Evolutionary conservation across 2,329 filamentous ascomycete species (phyloP).

Genomic region (Pyrenochaeta sp.): DNA sequence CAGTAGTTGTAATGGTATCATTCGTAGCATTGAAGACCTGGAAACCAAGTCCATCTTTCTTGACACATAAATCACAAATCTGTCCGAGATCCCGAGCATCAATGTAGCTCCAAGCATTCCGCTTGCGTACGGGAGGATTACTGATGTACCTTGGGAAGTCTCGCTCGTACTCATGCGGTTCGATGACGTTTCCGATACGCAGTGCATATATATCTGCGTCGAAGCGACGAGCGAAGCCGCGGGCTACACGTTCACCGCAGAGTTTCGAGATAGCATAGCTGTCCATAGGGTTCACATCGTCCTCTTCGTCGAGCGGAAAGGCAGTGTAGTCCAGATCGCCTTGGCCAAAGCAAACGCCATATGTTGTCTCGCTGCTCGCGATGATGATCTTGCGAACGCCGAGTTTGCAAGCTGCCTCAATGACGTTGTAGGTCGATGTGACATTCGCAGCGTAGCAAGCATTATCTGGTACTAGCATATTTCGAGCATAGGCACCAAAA

Average conservation of each 20-base stretch:
- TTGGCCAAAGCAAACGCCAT: constrained; percentile 68
- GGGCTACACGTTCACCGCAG: constrained; percentile 64
- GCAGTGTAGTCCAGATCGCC: constrained; percentile 63
- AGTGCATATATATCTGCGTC: constrained; percentile 66
- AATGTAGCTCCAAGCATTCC: constrained; percentile 70
- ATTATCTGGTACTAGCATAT: constrained; percentile 68
- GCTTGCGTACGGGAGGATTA: constrained; percentile 59
- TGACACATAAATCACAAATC: constrained; percentile 64
- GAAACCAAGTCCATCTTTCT: constrained; percentile 65
- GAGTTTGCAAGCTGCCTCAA: constrained; percentile 68
- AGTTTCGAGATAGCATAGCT: constrained; percentile 68
- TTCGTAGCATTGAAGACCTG: constrained; percentile 72
- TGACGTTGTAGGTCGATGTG: constrained; percentile 66
- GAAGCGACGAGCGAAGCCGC: constrained; percentile 65
- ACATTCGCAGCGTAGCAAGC: constrained; percentile 66
- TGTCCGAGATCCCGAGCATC: constrained; percentile 68
- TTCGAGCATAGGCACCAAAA: constrained; percentile 65
- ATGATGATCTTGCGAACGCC: constrained; percentile 69
- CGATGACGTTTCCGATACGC: constrained; percentile 68
- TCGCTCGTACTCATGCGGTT: constrained; percentile 65
- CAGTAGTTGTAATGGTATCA: constrained; percentile 64
- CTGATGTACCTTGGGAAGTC: constrained; percentile 62
- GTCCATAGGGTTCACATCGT: constrained; percentile 68
- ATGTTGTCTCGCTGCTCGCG: constrained; percentile 66
- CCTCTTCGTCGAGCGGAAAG: constrained; percentile 67